Evolutionary conservation across 768 basidiomycete genomes (phyloP), one percentile per base, ranked within the genome.

Genomic region (Trametes coccinea): DNA sequence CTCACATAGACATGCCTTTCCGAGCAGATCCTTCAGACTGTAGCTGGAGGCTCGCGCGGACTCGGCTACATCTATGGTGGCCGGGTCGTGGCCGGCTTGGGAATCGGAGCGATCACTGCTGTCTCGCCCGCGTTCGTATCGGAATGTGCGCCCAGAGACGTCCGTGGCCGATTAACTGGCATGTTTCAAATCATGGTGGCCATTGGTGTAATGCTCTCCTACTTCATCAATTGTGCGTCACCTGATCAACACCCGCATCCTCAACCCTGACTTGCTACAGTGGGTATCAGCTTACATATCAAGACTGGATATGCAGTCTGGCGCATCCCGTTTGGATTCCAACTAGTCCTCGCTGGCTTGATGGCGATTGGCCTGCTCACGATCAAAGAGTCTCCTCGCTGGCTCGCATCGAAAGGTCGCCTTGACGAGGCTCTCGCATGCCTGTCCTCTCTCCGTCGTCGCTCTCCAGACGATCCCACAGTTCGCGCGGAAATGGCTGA

Each of bases 111-210:
- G 7, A 92, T 94, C 66, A 91, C 84, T n/a, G 85, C 87, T n/a
- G 88, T 93, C 3, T 86, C 92, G 1, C 94, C 93, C 7, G 86
- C 91, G 0, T 95, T 85, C 70, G 92, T 94, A n/a, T 88, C 90
- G 11, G 94, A 95, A 73, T 93, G 92, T 72, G 82, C 87, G 1
- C 94, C 94, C 5, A 95, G 93, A 70, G 81, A 91, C 27, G 89
- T 93, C 4, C 87, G 93, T 61, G 93, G 92, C 5, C 82, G 90
- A 50, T 90, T 94, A 65, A 93, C 90, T 0, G 92, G 92, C 46
- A 69, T 90, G 31, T 94, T 93, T 81, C 93, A 94, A 72, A 85
- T 95, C 72, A 88, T 92, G 84, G 92, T 91, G n/a, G 89, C 91
- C 27, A 78, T 84, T 51, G 93, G 92, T 52, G 92, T 92, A 62